These are phyloP conservation scores for Orbilia oligospora DNA, from an alignment of 2,329 filamentous ascomycete genomes.

Conservation along the genomic window DNA sequence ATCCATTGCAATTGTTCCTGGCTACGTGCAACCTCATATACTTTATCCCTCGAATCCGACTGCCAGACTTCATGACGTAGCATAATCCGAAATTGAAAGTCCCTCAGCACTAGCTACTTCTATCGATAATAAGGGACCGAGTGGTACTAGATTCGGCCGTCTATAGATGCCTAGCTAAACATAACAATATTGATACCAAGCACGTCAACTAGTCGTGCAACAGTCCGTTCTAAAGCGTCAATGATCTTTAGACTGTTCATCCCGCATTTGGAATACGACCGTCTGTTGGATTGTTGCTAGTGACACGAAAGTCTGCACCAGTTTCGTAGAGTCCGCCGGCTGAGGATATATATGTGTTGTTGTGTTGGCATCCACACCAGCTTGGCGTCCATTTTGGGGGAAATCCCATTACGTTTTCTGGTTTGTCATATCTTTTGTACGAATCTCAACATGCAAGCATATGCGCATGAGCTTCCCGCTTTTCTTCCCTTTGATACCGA, in stretches of 20 bases:
- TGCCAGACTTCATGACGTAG: background rate
- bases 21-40: background rate
- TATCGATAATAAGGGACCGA: background rate
- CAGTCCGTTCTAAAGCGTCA: background rate
- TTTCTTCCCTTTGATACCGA: background rate
- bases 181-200: background rate
- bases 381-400: conserved; percentile 29
- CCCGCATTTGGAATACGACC: background rate
- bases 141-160: background rate
- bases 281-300: background rate
- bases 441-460: conserved; percentile 9
- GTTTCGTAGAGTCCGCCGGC: background rate
- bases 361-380: conserved; percentile 40
- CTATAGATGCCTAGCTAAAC: background rate
- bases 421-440: conserved; percentile 57
- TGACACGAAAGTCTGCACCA: background rate
- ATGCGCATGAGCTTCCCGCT: conserved; percentile 13
- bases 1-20: background rate
- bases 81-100: background rate
- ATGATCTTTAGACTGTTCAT: background rate
- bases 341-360: conserved; percentile 20
- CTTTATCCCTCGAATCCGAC: background rate
- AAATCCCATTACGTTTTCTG: conserved; percentile 39
- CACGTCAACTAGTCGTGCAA: background rate
- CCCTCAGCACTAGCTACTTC: background rate